Evolutionary conservation across 768 basidiomycete genomes (phyloP).

Genomic region (Galerina marginata): DNA sequence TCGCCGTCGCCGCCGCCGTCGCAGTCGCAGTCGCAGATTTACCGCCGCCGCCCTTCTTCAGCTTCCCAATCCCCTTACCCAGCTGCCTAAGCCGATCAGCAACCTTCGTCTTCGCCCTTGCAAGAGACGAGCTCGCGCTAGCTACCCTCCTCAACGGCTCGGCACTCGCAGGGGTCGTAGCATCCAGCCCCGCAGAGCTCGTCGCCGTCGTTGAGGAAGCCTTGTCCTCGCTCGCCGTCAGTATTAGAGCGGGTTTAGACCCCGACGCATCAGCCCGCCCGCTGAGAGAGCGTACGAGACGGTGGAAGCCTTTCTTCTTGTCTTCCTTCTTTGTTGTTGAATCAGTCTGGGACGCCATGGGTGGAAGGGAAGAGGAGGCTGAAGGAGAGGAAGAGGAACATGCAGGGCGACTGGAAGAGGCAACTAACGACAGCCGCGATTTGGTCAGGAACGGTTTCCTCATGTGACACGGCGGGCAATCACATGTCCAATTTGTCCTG

Average conservation of each 20-base stretch:
- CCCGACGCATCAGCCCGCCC: slow-evolving; percentile 7
- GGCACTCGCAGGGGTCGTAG: not conserved
- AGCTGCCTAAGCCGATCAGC: slow-evolving; percentile 20
- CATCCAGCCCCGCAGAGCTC: not conserved
- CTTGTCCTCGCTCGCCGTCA: not conserved
- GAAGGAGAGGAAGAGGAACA: slow-evolving; percentile 2
- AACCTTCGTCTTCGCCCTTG: slow-evolving; percentile 14
- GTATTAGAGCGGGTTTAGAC: not conserved
- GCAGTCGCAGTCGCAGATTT: slow-evolving; percentile 12
- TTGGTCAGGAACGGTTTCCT: too few relatives aligned
- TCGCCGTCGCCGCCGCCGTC: slow-evolving; percentile 3
- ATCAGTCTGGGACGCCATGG: slow-evolving; percentile 14
- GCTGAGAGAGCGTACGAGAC: slow-evolving; percentile 17
- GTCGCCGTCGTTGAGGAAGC: not conserved
- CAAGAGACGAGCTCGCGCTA: slow-evolving; percentile 10
- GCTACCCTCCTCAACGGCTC: slow-evolving; percentile 1
- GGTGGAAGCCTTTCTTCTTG: slow-evolving; percentile 8
- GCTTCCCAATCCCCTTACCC: slow-evolving; percentile 18
- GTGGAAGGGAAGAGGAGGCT: not conserved
- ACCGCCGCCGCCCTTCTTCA: slow-evolving; percentile 6
- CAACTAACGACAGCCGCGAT: too few relatives aligned
- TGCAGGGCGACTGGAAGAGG: too few relatives aligned
- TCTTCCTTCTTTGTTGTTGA: slow-evolving; percentile 6
- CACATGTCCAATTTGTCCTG: too few relatives aligned
- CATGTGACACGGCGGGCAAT: too few relatives aligned